Conservation (phyloP, 2,329 filamentous ascomycete genomes). For the Harringtonia aguacate region DNA sequence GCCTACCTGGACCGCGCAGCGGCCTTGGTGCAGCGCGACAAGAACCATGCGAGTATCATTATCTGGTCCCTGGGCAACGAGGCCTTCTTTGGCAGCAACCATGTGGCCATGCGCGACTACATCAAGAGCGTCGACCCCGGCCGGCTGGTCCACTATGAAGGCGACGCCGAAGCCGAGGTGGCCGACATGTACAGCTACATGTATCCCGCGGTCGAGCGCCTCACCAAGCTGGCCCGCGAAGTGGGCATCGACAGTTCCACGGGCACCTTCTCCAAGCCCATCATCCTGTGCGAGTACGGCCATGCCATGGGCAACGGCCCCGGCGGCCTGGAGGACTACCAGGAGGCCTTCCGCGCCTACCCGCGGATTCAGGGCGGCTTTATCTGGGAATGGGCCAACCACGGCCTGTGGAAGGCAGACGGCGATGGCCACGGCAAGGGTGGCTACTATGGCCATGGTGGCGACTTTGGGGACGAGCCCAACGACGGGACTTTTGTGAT, state of each 20-base stretch:
- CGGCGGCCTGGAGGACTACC: conserved; percentile 57
- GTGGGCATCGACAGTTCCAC: conserved; percentile 29
- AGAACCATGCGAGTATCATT: conserved; percentile 58
- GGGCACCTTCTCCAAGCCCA: conserved; percentile 41
- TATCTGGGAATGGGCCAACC: conserved; percentile 58
- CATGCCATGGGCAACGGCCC: conserved; percentile 68
- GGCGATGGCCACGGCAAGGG: conserved; percentile 23
- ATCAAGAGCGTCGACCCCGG: conserved; percentile 45
- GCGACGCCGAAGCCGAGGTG: conserved; percentile 45
- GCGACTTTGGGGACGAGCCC: conserved; percentile 50
- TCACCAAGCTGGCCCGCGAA: conserved; percentile 33
- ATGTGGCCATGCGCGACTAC: conserved; percentile 56
- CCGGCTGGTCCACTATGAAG: conserved; percentile 56
- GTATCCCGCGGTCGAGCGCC: conserved; percentile 46
- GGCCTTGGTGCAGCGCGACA: conserved; percentile 56
- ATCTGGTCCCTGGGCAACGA: conserved; percentile 69
- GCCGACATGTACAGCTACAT: conserved; percentile 59
- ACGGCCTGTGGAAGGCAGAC: conserved; percentile 41
- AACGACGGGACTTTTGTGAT: conserved; percentile 53
- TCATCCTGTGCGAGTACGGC: conserved; percentile 47
- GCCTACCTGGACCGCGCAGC: conserved; percentile 58
- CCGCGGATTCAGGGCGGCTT: conserved; percentile 55
- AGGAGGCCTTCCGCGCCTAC: conserved; percentile 50
- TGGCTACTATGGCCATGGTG: conserved; percentile 48
- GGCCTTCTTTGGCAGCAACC: conserved; percentile 59